Evolutionary conservation across 2,329 filamentous ascomycete species (phyloP), one percentile per base, ranked within the genome.

Genomic region (Talaromyces marneffei): DNA sequence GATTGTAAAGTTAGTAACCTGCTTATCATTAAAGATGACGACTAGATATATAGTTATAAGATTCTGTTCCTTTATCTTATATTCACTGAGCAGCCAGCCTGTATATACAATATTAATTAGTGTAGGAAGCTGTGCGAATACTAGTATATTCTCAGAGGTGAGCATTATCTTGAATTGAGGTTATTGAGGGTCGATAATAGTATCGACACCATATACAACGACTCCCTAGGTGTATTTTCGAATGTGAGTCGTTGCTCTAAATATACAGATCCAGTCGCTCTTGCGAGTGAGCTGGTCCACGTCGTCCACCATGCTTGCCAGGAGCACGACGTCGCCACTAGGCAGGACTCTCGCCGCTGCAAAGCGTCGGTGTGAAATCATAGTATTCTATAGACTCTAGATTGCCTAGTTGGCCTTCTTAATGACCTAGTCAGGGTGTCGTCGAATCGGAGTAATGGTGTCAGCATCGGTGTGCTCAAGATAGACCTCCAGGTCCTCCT

Each of bases 401-500:
- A 59, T 52, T 1, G 46, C 57, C 1, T 23, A 31, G n/a, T 59
- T 59, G 9, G 57, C 57, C 1, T 9, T 1, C 1, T 27, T 3
- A 7, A 59, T n/a, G 0, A 53, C 33, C 27, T 59, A 1, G 7
- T 59, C 33, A 0, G 18, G 35, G 37, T n/a, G 14, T n/a, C 37
- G 23, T 14, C 27, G 35, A 8, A 59, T 6, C 0, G 46, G 35
- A 8, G 53, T 53, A 12, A 59, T 12, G 10, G 44, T 18, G 2
- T 25, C 25, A 2, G 23, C 1, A 16, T 59, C 25, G 1, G 57
- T 59, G 12, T 16, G 35, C n/a, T 59, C 48, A 4, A 59, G 57
- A 12, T 50, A 59, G 33, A 59, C 8, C 57, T 59, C 44, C 6
- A 59, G 57, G 23, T 59, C 57, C 2, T 59, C 46, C 57, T 44